Evolutionary conservation across 1,284 basidiomycete genomes (phyloP), one percentile per base, ranked within the genome.

Genomic region (Rhodotorula sp.): DNA sequence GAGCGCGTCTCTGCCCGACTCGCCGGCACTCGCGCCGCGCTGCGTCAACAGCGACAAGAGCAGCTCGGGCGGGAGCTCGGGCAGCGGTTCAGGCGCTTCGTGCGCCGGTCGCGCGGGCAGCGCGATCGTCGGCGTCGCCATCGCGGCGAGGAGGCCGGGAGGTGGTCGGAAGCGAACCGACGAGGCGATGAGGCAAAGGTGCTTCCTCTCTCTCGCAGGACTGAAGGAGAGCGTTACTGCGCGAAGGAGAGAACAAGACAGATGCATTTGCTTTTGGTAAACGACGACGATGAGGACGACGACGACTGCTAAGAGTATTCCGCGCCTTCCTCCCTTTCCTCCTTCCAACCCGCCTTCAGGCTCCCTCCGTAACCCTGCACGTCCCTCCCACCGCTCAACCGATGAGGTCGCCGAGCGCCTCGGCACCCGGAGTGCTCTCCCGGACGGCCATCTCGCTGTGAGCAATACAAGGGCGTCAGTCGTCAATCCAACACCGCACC

Each of bases 381-480:
- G 1, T 27, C 5, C 42, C 12, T 14, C n/a, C 41, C 21, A 17
- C 10, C 34, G 34, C 44, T 60, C 44, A 53, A 45, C 65, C 58
- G 25, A 66, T 60, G 13, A 66, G 52, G 65, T 66, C 62, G 53
- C 62, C 66, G n/a, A 55, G 62, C 34, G 59, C 67, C 64, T 62
- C 70, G 63, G 59, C 63, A 27, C 70, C 70, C 8, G 70, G 70
- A 3, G 70, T 82, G 27, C 67, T 60, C 80, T 85, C 85, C 77
- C 84, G 83, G 74, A 84, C 80, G 48, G 83, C 83, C 62, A 85
- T 82, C 79, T 85, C 84, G 76, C 84, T 85, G 83, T 19, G 42
- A 7, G 42, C 4, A 14, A 8, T 2, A 23, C n/a, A 9, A 2
- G 3, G 14, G 23, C 4, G 34, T 34, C 34, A 34, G 34, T 34